Base-by-base conservation (phyloP, 192 early-diverging fungal species). In the Coemansia pectinata region DNA sequence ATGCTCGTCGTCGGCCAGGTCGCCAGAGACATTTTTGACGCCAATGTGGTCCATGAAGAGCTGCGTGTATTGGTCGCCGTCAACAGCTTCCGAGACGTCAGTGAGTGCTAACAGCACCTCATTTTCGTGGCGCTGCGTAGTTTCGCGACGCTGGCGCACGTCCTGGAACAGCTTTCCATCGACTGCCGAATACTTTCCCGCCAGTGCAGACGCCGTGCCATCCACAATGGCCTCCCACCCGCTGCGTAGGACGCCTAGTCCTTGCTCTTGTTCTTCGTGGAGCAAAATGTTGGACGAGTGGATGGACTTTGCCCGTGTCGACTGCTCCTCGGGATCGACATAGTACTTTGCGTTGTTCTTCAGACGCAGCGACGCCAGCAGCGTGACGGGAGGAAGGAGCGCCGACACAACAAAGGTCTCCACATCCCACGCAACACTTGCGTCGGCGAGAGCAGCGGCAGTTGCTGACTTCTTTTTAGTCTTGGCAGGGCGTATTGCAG, bases 11-110 rank as follows among this genome's bases (percentile, higher is more conserved):
- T 60, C 41, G 19, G 39, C 44, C 42, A 67, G 27, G 7, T 50
- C 67, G 3, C 73, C 44, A 1, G 55, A 25, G 42, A 45, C 29
- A 23, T 57, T 36, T 15, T 48, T 72, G 34, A 67, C 65, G 47
- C 81, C 77, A 41, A 84, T 60, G 34, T 84, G 81, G n/a, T 76
- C 81, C 77, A 79, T 84, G 45, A 84, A 84, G 41, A 78, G 70
- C 65, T 52, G 50, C 29, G 81, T 79, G 59, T 84, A 84, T 65
- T 79, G 81, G 17, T 84, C 71, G 68, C 81, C 68, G 62, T 84
- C 65, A 9, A 79, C 66, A 11, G 73, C 68, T n/a, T 76, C 77
- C 15, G 81, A 76, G 6, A 79, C 74, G 40, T 76, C 76, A 62
- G 81, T 71, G 45, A 84, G 73, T 6, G 69, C 72, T 47, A 79